Conservation (phyloP, 2,329 filamentous ascomycete genomes). For the Xylaria sp. region DNA sequence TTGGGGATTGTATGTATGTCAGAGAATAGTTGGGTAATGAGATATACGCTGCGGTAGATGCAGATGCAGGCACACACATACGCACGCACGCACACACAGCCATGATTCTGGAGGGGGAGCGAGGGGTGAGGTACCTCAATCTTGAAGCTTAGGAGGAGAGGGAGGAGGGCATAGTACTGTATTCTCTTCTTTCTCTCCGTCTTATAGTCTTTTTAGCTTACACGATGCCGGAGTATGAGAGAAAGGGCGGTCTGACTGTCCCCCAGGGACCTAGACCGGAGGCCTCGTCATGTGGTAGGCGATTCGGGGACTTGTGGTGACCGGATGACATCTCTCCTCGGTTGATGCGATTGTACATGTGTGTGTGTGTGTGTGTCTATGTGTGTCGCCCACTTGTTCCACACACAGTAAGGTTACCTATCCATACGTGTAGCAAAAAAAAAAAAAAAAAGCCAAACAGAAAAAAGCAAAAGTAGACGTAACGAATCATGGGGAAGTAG, state of each 20-base stretch:
- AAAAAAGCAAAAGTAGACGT: neutral
- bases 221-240: neutral
- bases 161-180: neutral
- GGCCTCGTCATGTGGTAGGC: slow-evolving; percentile 22
- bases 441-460: neutral
- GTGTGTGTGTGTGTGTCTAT: no score
- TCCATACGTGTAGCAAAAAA: neutral
- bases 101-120: no score
- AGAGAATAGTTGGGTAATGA: neutral
- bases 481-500: slow-evolving; percentile 14
- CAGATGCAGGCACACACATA: neutral
- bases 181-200: neutral
- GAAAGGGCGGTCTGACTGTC: slow-evolving; percentile 22
- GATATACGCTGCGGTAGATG: no score
- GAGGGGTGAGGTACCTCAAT: no score
- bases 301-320: neutral
- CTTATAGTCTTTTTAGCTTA: neutral
- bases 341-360: neutral
- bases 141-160: neutral
- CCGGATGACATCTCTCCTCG: slow-evolving; percentile 16
- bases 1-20: neutral
- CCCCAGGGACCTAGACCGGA: slow-evolving; percentile 3
- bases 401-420: neutral
- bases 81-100: no score
- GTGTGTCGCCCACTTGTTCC: neutral